phyloP scores from a whole-genome alignment of 495 filamentous ascomycete species.

The Lasiosphaeria miniovina region DNA sequence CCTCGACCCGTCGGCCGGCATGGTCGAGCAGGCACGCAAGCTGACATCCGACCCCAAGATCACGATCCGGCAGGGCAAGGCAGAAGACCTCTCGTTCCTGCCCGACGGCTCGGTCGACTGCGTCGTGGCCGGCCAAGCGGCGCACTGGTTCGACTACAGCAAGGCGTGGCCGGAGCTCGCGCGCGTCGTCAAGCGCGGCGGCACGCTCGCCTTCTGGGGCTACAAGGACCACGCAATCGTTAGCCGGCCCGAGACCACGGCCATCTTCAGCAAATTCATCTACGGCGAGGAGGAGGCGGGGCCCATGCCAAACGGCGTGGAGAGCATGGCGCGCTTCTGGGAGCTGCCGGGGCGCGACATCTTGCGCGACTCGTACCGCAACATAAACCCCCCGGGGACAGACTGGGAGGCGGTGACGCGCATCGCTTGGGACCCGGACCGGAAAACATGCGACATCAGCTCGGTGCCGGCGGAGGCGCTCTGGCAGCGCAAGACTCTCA shows the following conservation, averaged over 20 bases:
- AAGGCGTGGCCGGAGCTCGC: slow-evolving; percentile 54
- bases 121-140: slow-evolving; percentile 59
- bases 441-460: slow-evolving; percentile 19
- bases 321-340: slow-evolving; percentile 58
- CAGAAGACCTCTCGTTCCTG: slow-evolving; percentile 52
- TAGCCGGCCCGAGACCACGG: slow-evolving; percentile 46
- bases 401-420: slow-evolving; percentile 52
- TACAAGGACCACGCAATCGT: slow-evolving; percentile 60
- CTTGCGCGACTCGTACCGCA: slow-evolving; percentile 46
- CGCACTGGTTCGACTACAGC: slow-evolving; percentile 62
- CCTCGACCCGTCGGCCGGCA: slow-evolving; percentile 56
- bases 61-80: slow-evolving; percentile 40
- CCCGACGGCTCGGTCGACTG: slow-evolving; percentile 50
- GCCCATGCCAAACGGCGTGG: slow-evolving; percentile 25
- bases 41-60: slow-evolving; percentile 46
- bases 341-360: slow-evolving; percentile 56
- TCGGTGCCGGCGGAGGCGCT: slow-evolving; percentile 43
- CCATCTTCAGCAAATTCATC: slow-evolving; percentile 44
- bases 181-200: slow-evolving; percentile 50
- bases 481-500: slow-evolving; percentile 52
- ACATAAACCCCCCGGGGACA: slow-evolving; percentile 45
- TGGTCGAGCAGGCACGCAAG: slow-evolving; percentile 54
- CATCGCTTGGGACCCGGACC: slow-evolving; percentile 55
- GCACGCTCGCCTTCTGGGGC: slow-evolving; percentile 60
- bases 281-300: slow-evolving; percentile 44